phyloP scores from a whole-genome alignment of 352 stramenopile species.

The Hyphochytrium catenoides region DNA sequence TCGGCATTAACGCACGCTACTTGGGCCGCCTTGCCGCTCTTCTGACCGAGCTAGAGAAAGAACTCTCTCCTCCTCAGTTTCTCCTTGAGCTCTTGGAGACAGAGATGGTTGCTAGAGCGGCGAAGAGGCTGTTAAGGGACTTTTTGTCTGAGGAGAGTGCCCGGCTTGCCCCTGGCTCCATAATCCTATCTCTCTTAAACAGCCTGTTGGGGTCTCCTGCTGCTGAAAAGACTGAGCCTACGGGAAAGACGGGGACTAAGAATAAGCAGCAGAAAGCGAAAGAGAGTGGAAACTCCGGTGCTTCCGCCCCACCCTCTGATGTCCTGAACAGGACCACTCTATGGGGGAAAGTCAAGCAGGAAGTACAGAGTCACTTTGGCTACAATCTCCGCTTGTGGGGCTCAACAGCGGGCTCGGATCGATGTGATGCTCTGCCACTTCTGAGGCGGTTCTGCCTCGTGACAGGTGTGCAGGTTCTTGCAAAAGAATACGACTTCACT shows the following conservation, averaged over 20 bases:
- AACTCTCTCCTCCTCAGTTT: conserved; percentile 65
- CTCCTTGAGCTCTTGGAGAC: conserved; percentile 82
- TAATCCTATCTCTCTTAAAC: conserved; percentile 61
- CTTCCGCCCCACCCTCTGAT: conserved; percentile 3
- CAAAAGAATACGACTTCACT: conserved; percentile 63
- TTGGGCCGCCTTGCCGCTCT: conserved; percentile 69
- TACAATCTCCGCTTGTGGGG: conserved; percentile 46
- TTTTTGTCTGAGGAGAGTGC: conserved; percentile 30
- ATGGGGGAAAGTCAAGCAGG: conserved; percentile 25
- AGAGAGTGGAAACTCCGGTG: conserved; percentile 6
- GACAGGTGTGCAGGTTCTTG: conserved; percentile 66
- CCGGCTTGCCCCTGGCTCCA: conserved; percentile 28
- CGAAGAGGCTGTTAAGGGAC: conserved; percentile 58
- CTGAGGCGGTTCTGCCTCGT: conserved; percentile 77
- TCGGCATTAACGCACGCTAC: conserved; percentile 91
- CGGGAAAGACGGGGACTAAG: conserved; percentile 11
- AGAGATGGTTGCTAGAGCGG: conserved; percentile 79
- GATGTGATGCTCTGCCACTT: conserved; percentile 44
- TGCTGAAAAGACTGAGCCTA: conserved; percentile 5
- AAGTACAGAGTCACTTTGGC: conserved; percentile 44
- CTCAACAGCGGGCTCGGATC: conserved; percentile 13
- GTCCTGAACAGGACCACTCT: conserved; percentile 18
- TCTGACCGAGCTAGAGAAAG: conserved; percentile 55
- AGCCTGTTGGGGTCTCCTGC: conserved; percentile 30
- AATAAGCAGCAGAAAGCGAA: conserved; percentile 22